Conservation (phyloP, 495 filamentous ascomycete species). For the Trypethelium eluteriae region DNA sequence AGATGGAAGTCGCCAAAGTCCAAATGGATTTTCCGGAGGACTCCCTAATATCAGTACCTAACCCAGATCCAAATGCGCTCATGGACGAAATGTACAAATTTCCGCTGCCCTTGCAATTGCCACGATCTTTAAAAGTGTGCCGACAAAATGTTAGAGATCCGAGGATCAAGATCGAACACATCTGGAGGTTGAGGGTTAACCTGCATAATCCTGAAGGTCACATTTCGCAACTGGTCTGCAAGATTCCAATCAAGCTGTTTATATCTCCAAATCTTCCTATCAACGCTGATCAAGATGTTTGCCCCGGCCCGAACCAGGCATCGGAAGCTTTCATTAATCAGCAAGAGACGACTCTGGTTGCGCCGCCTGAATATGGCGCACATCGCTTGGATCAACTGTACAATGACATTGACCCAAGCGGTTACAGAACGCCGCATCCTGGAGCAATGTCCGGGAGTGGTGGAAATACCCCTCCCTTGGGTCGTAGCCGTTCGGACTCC, state of each 20-base stretch:
- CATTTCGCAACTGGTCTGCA: constrained; percentile 81
- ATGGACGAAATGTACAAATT: constrained; percentile 71
- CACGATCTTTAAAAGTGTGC: constrained; percentile 67
- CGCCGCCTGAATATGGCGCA: constrained; percentile 80
- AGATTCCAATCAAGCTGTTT: constrained; percentile 78
- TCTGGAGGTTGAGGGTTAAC: constrained; percentile 75
- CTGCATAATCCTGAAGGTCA: constrained; percentile 92
- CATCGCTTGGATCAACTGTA: constrained; percentile 85
- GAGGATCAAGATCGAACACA: constrained; percentile 81
- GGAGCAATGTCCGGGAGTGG: constrained; percentile 48
- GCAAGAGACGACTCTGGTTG: constrained; percentile 40
- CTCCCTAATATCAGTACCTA: constrained; percentile 37
- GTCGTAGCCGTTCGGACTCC: constrained; percentile 68
- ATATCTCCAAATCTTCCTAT: constrained; percentile 87
- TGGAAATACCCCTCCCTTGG: constrained; percentile 65
- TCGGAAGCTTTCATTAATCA: constrained; percentile 35
- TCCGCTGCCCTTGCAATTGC: constrained; percentile 59
- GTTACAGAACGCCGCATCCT: constrained; percentile 62
- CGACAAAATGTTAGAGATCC: constrained; percentile 77
- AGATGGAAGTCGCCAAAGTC: constrained; percentile 27
- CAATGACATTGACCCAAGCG: constrained; percentile 67
- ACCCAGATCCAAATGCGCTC: constrained; percentile 54
- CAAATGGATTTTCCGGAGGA: constrained; percentile 40
- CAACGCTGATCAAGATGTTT: constrained; percentile 67
- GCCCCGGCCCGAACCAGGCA: constrained; percentile 40